A percentile compares a stretch with the other conserved stretches of the same genome.
phyloP scores from a whole-genome alignment of 2,329 filamentous ascomycete species.

The Beauveria caledonica region DNA sequence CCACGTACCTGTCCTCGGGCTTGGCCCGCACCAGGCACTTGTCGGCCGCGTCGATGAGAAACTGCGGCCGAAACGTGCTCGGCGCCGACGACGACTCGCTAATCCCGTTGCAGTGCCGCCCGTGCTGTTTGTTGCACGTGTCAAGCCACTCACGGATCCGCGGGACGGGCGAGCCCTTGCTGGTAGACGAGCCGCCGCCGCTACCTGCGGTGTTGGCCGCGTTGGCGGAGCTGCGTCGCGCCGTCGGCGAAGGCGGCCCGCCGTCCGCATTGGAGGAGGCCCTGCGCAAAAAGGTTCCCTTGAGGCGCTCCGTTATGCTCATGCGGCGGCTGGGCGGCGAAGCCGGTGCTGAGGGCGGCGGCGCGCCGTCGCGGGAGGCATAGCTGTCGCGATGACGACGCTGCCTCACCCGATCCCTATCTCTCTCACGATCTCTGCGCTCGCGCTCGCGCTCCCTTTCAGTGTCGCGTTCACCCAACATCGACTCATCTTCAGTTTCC shows the following conservation, averaged over 20 bases:
- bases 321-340: slow-evolving; percentile 28
- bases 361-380: background rate
- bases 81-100: slow-evolving; percentile 15
- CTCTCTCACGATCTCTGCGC: slow-evolving; percentile 17
- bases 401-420: slow-evolving; percentile 14
- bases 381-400: slow-evolving; percentile 15
- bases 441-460: slow-evolving; percentile 15
- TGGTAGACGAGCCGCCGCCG: slow-evolving; percentile 14
- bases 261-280: slow-evolving; percentile 19
- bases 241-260: slow-evolving; percentile 22
- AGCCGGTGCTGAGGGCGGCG: slow-evolving; percentile 4
- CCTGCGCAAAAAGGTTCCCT: slow-evolving; percentile 25
- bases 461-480: slow-evolving; percentile 11
- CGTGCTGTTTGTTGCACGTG: slow-evolving; percentile 33
- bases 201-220: background rate
- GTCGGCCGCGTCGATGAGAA: slow-evolving; percentile 34
- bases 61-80: slow-evolving; percentile 31
- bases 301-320: slow-evolving; percentile 33
- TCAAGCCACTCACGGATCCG: slow-evolving; percentile 37
- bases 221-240: background rate
- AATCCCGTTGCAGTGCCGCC: slow-evolving; percentile 29
- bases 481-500: background rate
- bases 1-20: slow-evolving; percentile 32
- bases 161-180: slow-evolving; percentile 27
- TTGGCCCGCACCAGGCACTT: slow-evolving; percentile 30